Percentiles rank a stretch among this genome's conserved stretches.
phyloP scores from a whole-genome alignment of 2,329 filamentous ascomycete genomes.

The Nothomitra cinnamomea region DNA sequence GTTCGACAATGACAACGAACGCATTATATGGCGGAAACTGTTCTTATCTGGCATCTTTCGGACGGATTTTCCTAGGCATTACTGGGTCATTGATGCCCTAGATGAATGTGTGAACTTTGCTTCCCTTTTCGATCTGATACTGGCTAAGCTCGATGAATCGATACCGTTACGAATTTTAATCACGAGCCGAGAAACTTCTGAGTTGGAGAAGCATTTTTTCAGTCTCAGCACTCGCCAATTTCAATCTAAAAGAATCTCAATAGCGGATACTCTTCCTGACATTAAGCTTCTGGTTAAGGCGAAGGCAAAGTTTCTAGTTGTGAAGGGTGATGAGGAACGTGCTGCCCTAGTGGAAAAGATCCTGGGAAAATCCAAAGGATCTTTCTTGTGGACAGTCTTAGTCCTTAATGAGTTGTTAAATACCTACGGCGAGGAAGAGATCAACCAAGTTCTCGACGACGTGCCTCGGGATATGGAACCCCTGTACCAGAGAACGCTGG shows the following conservation, averaged over 20 bases:
- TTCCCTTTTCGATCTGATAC: constrained; percentile 11
- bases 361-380: constrained; percentile 21
- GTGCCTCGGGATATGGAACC: constrained; percentile 21
- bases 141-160: constrained; percentile 9
- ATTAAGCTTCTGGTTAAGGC: constrained; percentile 11
- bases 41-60: constrained; percentile 17
- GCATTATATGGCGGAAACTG: constrained; percentile 15
- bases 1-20: constrained; percentile 13
- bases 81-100: constrained; percentile 21
- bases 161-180: constrained; percentile 14
- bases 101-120: constrained; percentile 18
- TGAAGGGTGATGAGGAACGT: constrained; percentile 12
- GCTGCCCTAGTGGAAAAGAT: constrained; percentile 16
- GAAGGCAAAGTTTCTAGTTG: constrained; percentile 10
- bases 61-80: constrained; percentile 9
- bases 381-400: constrained; percentile 22
- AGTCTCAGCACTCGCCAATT: constrained; percentile 6
- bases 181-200: constrained; percentile 11
- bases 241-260: constrained; percentile 9
- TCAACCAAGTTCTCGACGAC: constrained; percentile 18
- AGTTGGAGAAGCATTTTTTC: constrained; percentile 8
- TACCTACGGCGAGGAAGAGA: constrained; percentile 17
- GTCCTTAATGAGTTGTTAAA: constrained; percentile 18
- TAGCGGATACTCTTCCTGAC: constrained; percentile 13
- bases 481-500: constrained; percentile 20